Evolutionary conservation across 2,329 filamentous ascomycete genomes (phyloP).

Genomic region (Clonostachys sp.): DNA sequence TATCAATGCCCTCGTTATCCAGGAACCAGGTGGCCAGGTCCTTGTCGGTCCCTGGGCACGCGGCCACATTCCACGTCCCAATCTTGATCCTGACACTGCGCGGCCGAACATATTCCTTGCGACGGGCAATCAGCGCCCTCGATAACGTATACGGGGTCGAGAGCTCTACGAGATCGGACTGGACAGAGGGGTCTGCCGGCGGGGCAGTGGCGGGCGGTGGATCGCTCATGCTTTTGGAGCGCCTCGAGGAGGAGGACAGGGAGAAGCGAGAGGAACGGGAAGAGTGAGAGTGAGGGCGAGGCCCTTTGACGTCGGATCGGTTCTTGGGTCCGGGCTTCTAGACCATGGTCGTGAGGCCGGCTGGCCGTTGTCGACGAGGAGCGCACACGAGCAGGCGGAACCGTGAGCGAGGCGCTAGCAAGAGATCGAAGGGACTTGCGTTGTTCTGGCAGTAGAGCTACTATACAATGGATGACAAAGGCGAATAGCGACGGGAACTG

Average conservation of each 20-base stretch:
- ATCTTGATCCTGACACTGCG: conserved; percentile 80
- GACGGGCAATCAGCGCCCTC: conserved; percentile 64
- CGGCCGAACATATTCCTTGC: conserved; percentile 72
- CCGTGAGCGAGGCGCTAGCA: too few species aligned
- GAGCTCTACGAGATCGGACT: conserved; percentile 37
- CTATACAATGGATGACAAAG: too few species aligned
- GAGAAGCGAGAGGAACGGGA: background rate
- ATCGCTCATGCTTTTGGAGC: conserved; percentile 13
- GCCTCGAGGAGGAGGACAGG: background rate
- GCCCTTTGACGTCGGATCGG: conserved; percentile 7
- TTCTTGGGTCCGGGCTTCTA: conserved; percentile 17
- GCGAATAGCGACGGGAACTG: too few species aligned
- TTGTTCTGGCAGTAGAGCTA: too few species aligned
- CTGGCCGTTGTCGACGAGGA: too few species aligned
- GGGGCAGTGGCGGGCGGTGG: conserved; percentile 12
- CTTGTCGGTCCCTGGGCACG: conserved; percentile 77
- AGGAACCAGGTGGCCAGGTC: conserved; percentile 90
- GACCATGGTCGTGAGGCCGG: conserved; percentile 19
- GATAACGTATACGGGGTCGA: conserved; percentile 56
- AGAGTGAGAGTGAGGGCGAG: background rate
- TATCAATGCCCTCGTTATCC: conserved; percentile 65
- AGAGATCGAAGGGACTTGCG: too few species aligned
- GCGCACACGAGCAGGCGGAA: too few species aligned
- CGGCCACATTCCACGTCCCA: conserved; percentile 92
- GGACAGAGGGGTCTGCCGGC: conserved; percentile 19